Evolutionary conservation across 352 stramenopile species (phyloP).

Genomic region (Globisporangium cystogenes): DNA sequence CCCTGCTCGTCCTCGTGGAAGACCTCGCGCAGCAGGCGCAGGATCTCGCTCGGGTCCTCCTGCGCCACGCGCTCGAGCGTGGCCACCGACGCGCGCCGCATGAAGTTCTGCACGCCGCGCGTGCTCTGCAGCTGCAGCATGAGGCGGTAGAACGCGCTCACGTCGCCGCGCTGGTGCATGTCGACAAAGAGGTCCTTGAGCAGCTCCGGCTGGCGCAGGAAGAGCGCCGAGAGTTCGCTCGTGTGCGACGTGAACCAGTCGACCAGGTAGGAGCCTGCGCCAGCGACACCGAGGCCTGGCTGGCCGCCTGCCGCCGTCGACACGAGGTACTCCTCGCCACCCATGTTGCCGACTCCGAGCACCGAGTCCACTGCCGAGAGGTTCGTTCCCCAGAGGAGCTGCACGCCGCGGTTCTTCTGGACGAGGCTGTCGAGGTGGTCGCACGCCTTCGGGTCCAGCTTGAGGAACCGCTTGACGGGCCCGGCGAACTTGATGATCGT

Average conservation of each 20-base stretch:
- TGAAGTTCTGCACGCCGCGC: conserved; percentile 53
- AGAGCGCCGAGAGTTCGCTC: conserved; percentile 38
- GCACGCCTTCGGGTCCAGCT: conserved; percentile 46
- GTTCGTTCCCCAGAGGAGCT: conserved; percentile 53
- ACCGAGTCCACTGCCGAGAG: conserved; percentile 2
- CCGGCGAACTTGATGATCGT: conserved; percentile 62
- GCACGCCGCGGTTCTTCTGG: conserved; percentile 45
- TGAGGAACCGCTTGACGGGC: conserved; percentile 60
- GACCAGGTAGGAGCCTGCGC: conserved; percentile 21
- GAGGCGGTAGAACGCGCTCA: conserved; percentile 47
- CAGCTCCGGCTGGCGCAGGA: conserved; percentile 47
- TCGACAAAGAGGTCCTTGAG: conserved; percentile 59
- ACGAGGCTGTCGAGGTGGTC: conserved; percentile 47
- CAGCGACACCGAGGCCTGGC: background rate
- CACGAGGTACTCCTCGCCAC: conserved; percentile 7
- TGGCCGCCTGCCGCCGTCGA: conserved; percentile 2
- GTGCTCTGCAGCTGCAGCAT: conserved; percentile 61
- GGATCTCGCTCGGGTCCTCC: conserved; percentile 50
- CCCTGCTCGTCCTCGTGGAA: conserved; percentile 24
- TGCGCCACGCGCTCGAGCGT: conserved; percentile 52
- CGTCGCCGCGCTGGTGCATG: conserved; percentile 47
- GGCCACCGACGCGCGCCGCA: conserved; percentile 38
- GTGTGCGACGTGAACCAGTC: conserved; percentile 64
- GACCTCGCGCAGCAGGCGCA: conserved; percentile 43
- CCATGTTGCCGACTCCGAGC: conserved; percentile 3